phyloP scores from a whole-genome alignment of 2,329 filamentous ascomycete genomes.

The Colletotrichum sp. region DNA sequence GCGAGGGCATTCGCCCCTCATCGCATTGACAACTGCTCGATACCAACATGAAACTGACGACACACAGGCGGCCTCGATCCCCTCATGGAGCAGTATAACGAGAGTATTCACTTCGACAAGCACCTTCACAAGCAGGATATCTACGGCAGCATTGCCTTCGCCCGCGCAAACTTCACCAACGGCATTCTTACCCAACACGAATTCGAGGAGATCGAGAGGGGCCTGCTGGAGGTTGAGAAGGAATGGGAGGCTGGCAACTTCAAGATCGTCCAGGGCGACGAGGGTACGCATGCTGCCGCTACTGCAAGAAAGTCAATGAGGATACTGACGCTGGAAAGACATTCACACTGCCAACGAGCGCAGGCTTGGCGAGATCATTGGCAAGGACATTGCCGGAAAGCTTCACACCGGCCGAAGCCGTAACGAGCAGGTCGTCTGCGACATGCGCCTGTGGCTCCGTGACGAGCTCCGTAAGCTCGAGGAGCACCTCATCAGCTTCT shows the following conservation, averaged over 20 bases:
- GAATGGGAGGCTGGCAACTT: slow-evolving; percentile 60
- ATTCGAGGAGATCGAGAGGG: slow-evolving; percentile 75
- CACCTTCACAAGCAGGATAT: slow-evolving; percentile 82
- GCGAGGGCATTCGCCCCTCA: not conserved
- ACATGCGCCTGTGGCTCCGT: slow-evolving; percentile 77
- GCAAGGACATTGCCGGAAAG: slow-evolving; percentile 72
- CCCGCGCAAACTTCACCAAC: slow-evolving; percentile 76
- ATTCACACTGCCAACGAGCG: slow-evolving; percentile 62
- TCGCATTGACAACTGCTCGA: not conserved
- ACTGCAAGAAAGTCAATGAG: slow-evolving; percentile 37
- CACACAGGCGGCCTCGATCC: slow-evolving; percentile 76
- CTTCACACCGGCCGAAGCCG: slow-evolving; percentile 72
- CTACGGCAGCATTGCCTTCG: slow-evolving; percentile 79
- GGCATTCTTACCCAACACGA: slow-evolving; percentile 76
- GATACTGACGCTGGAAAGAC: not conserved
- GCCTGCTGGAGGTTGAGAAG: slow-evolving; percentile 61
- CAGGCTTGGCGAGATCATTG: slow-evolving; percentile 68
- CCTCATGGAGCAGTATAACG: slow-evolving; percentile 86
- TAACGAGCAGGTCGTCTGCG: slow-evolving; percentile 76
- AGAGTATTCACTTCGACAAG: slow-evolving; percentile 79
- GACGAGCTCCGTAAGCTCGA: slow-evolving; percentile 76
- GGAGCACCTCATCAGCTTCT: slow-evolving; percentile 67
- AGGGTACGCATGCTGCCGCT: not conserved
- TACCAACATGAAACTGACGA: slow-evolving; percentile 24
- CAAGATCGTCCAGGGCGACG: slow-evolving; percentile 47